Percentiles rank a stretch among this genome's conserved stretches.
phyloP scores from a whole-genome alignment of 805 yeast genomes.

The Teunomyces aglyptinius region DNA sequence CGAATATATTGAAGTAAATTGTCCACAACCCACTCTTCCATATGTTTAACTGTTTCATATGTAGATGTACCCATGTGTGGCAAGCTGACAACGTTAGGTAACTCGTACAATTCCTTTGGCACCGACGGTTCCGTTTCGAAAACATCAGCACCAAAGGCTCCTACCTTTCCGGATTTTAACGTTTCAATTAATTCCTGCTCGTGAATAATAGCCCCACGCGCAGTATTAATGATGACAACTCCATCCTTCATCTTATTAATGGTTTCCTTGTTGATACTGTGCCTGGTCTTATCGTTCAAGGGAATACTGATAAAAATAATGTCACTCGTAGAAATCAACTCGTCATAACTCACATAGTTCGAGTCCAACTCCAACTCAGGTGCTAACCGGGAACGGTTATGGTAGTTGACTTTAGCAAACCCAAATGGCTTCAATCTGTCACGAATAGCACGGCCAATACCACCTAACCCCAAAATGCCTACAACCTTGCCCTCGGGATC shows the following conservation, averaged over 20 bases:
- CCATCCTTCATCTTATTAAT: slow-evolving; percentile 75
- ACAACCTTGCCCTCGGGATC: slow-evolving; percentile 75
- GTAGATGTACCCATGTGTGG: slow-evolving; percentile 92
- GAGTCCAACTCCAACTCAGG: slow-evolving; percentile 68
- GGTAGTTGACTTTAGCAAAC: slow-evolving; percentile 64
- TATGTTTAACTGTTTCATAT: slow-evolving; percentile 65
- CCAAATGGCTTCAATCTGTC: slow-evolving; percentile 76
- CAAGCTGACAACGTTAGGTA: slow-evolving; percentile 70
- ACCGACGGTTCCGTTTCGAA: slow-evolving; percentile 73
- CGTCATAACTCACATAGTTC: slow-evolving; percentile 69
- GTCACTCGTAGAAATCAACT: slow-evolving; percentile 61
- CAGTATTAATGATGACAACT: slow-evolving; percentile 76
- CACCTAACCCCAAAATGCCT: slow-evolving; percentile 87
- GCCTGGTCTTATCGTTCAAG: slow-evolving; percentile 67
- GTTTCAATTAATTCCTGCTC: slow-evolving; percentile 57
- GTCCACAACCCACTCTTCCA: slow-evolving; percentile 77
- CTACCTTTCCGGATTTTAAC: slow-evolving; percentile 61
- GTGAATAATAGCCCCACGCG: slow-evolving; percentile 83
- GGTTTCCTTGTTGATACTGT: slow-evolving; percentile 59
- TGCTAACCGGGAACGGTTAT: slow-evolving; percentile 61
- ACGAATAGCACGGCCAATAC: slow-evolving; percentile 81
- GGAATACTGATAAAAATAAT: slow-evolving; percentile 76
- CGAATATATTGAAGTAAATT: slow-evolving; percentile 60
- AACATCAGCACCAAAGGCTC: slow-evolving; percentile 72
- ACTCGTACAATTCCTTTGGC: slow-evolving; percentile 55